Conservation (phyloP, 768 basidiomycete genomes). For the Ephemerocybe angulata region DNA sequence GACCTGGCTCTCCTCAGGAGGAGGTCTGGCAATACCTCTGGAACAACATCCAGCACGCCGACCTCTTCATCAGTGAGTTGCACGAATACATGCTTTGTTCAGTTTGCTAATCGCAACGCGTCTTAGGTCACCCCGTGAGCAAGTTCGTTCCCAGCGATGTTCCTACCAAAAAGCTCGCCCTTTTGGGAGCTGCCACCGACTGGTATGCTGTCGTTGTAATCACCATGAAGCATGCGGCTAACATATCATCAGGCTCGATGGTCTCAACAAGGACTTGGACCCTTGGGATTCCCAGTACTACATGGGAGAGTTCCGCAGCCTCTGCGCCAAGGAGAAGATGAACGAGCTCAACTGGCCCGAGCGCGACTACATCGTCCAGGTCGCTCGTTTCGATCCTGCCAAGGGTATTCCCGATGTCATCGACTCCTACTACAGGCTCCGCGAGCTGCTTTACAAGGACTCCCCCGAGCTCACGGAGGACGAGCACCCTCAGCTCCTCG, state of each 20-base stretch:
- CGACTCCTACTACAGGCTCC: constrained; percentile 84
- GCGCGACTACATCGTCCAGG: constrained; percentile 84
- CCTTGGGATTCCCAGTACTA: constrained; percentile 83
- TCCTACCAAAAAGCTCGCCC: constrained; percentile 60
- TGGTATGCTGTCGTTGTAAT: constrained; percentile 47
- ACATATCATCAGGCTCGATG: constrained; percentile 64
- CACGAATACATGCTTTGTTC: background rate
- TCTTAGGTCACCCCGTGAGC: constrained; percentile 77
- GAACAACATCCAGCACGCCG: constrained; percentile 86
- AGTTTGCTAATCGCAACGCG: background rate
- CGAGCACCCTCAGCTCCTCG: constrained; percentile 68
- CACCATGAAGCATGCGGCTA: background rate
- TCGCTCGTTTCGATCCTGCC: constrained; percentile 93
- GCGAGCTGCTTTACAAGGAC: constrained; percentile 52
- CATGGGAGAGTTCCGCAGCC: constrained; percentile 81
- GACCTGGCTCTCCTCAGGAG: constrained; percentile 77
- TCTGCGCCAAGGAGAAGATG: constrained; percentile 81
- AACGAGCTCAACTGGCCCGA: constrained; percentile 70
- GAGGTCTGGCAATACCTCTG: constrained; percentile 95
- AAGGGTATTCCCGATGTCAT: constrained; percentile 73
- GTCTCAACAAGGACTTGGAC: constrained; percentile 85
- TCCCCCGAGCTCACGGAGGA: constrained; percentile 40
- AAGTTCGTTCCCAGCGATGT: constrained; percentile 92
- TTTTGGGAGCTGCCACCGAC: constrained; percentile 83
- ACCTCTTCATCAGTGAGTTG: constrained; percentile 79